Base-by-base conservation (phyloP, 225 moss, liverwort and hornwort species). In the Antitrichia curtipendula region DNA sequence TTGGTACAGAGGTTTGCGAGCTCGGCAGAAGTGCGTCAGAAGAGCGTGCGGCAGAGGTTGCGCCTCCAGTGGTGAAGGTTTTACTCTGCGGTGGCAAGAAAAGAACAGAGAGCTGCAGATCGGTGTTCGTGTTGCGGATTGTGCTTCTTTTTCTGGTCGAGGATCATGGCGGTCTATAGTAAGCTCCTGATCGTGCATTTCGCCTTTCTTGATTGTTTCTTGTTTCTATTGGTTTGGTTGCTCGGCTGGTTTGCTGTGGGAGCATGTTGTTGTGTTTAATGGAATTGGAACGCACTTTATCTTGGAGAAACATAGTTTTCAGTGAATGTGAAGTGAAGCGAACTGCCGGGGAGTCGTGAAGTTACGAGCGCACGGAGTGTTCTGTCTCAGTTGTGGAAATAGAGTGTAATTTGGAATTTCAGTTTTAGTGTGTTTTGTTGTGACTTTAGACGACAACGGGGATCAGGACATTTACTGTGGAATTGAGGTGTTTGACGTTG, bases 101-200 rank as follows among this genome's bases (percentile, higher is more conserved):
- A 61, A 58, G 69, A n/a, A 82, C 50, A 82, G 64, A 50, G 82
- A 70, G 82, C 70, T 70, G 57, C 66, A 66, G 34, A 41, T 72
- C 69, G 59, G 75, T 84, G 69, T 31, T 64, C 60, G 50, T 52
- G 47, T 52, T 59, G 61, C 72, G 69, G 43, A 54, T 54, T 40
- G 82, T 83, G 84, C 72, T 88, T 28, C 54, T 10, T 19, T 14
- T 57, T 69, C 17, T 23, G 22, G 58, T 89, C 85, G 83, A 82
- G 80, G 53, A 89, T 65, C 91, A 94, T 91, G 91, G 89, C 91
- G 68, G 85, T 59, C 59, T 85, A 79, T 13, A 65, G 92, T 91
- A 68, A 88, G 91, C 72, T 78, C 80, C 52, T 43, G 65, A 52
- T 73, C 80, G 41, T 34, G 77, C 89, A 86, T 86, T 68, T 40